Evolutionary conservation across 768 basidiomycete genomes (phyloP), one percentile per base, ranked within the genome.

Genomic region (Trametes villosa): DNA sequence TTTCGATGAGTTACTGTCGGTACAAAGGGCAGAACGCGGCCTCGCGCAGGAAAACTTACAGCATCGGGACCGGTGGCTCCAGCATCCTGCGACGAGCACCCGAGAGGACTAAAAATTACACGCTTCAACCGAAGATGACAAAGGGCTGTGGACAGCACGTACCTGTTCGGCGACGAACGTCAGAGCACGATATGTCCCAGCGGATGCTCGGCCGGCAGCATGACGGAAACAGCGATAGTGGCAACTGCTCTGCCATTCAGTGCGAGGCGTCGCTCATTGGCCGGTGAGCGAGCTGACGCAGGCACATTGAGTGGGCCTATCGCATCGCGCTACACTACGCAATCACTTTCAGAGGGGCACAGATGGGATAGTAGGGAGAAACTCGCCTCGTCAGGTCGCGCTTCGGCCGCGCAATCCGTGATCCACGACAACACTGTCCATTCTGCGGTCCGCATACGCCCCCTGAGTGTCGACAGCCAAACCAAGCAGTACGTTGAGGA

Each of bases 141-240:
- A 31, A 46, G 3, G 33, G 20, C 17, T 12, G 6, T 6, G 4
- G 26, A n/a, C 8, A 3, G 22, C 11, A 46, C 33, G 17, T 29
- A 52, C 57, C 24, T 52, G 26, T 27, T 27, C 4, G 36, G 33
- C 27, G n/a, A n/a, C n/a, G 24, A n/a, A 45, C 33, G 33, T 44
- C 50, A 22, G 9, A 5, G 42, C n/a, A 22, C 27, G 20, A 26
- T 20, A 46, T 15, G 31, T 2, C 9, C 30, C 31, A 48, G 48
- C 57, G 47, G 40, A 22, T 20, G 50, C 57, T 52, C 57, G 57
- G 44, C 57, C 57, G 57, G 57, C 18, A 36, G 46, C 30, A 59
- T 11, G 24, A 33, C 57, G 57, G 57, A 52, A n/a, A 17, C n/a
- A 20, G 20, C 40, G 27, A 20, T 53, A 41, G 7, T 40, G 29